Evolutionary conservation across 108 stramenopile species (phyloP), one percentile per base, ranked within the genome.

Genomic region (Skeletonema grethae): DNA sequence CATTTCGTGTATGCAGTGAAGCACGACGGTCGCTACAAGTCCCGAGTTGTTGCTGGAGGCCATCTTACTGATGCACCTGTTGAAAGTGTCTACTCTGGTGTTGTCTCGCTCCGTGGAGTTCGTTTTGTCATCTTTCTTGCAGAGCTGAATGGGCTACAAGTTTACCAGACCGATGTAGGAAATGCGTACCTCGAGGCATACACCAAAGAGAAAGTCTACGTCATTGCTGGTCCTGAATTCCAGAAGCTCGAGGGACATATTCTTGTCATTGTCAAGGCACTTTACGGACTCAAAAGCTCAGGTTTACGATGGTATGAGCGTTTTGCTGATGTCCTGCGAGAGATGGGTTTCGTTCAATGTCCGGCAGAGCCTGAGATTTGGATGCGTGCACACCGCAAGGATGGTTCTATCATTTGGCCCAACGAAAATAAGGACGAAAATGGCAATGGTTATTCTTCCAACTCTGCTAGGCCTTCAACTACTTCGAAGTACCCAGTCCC

Each of bases 41-140:
- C 75, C 22, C 35, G 85, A 12, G 58, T 57, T 11, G 85, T 83
- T 2, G 74, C 82, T 39, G 76, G 76, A 7, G 82, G 82, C 4
- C 59, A 86, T 57, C 45, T 72, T 29, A 65, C 69, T n/a, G 34
- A 69, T 11, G 39, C 61, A 2, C 72, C 65, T 11, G 38, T 61
- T 20, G n/a, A 50, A 8, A 68, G 36, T 56, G 78, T 69, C 9
- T 76, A 76, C 31, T 32, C 82, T 13, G 59, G 70, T 43, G 73
- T 82, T 0, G 71, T 84, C 4, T 63, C 70, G 0, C 50, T 70
- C 18, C 67, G 78, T 61, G 57, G 29, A 2, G 77, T 87, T 5
- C 50, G 83, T 4, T 82, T 87, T 38, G 79, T 75, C 13, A 57
- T 87, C 12, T 61, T 39, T 11, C 7, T 82, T 9, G 76, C 83